Base-by-base conservation (phyloP, 441 rosid genomes). In the Adansonia rubrostipa region DNA sequence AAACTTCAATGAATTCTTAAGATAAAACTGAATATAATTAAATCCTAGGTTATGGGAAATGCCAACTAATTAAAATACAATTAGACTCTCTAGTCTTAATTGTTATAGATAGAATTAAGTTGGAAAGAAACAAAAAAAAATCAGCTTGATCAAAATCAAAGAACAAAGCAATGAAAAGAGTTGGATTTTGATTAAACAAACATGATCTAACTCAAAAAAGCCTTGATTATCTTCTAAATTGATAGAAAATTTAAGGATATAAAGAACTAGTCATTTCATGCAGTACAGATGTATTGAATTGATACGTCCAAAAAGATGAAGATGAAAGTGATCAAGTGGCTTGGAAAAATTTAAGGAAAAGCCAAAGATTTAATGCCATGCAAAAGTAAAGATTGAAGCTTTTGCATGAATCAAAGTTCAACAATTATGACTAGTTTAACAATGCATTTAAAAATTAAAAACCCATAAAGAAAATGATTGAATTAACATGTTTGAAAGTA, bases 361-460 rank as follows among this genome's bases (percentile, higher is more conserved):
- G 40, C 4, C 42, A 28, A 62, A 28, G 44, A n/a, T 62, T 33
- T 58, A 20, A 58, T 19, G 63, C 9, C 28, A 20, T 58, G 20
- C 5, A 58, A 57, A 19, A 28, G 14, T 17, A 24, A 0, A 28
- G 36, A 14, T 11, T 28, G 67, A 28, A 58, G 64, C 64, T 20
- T 60, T 60, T 20, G 15, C 33, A 63, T 24, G 36, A 24, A 61
- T 61, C 65, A 61, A 61, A 61, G 40, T 64, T 40, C 69, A 64
- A 7, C 3, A 36, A 36, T 15, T 33, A 64, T 36, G 47, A 64
- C 69, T 2, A 40, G 9, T 40, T 28, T 17, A 64, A 36, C 69
- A 14, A 13, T 36, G 44, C 48, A 36, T 8, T 64, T 14, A 33
- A 36, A 64, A 9, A 36, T 4, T 36, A 64, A 61, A 11, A 22